Base-by-base conservation (phyloP, 805 yeast genomes). In the Candida manassasensis region DNA sequence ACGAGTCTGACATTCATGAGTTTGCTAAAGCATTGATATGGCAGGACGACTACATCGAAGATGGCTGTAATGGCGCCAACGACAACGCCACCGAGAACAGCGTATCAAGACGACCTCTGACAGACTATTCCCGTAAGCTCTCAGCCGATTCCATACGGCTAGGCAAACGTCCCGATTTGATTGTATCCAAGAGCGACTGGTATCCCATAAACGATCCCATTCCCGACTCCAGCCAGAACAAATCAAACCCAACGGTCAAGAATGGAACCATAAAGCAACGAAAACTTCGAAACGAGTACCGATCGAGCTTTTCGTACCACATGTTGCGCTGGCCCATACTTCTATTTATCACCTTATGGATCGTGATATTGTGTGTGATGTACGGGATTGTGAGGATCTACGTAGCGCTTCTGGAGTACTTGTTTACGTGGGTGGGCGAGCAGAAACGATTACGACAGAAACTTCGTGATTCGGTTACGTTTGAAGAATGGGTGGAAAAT, bases 301-400 rank as follows among this genome's bases (percentile, higher is more conserved):
- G 71, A 10, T 50, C 59, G 15, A 55, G 59, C 36, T 43, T 55
- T 3, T 45, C 61, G 8, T 67, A 60, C 41, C 45, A 51, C 3
- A 26, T 83, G 1, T 59, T 84, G 18, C 58, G 93, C 29, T 83
- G 82, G 73, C 94, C 93, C 0, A 54, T 81, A 3, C 59, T 84
- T 36, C 31, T 73, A 0, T 56, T 73, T 12, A 73, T 79, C 1
- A 43, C 72, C 2, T 21, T 60, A 11, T 84, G 89, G 87, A 62
- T 81, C 1, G 24, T 50, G 0, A 39, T 78, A 3, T 58, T 84
- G 9, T 66, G 77, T 17, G 17, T 66, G 0, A 30, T 71, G 0
- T 84, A 84, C 52, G 53, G 74, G 4, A 22, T 67, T 1, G 67
- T 83, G 2, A 58, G 94, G 29, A 45, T 74, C 3, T 75, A 76